These are phyloP conservation scores for Zoysia pacifica DNA, from an alignment of 176 grass and related monocot species.

Conservation along the genomic window DNA sequence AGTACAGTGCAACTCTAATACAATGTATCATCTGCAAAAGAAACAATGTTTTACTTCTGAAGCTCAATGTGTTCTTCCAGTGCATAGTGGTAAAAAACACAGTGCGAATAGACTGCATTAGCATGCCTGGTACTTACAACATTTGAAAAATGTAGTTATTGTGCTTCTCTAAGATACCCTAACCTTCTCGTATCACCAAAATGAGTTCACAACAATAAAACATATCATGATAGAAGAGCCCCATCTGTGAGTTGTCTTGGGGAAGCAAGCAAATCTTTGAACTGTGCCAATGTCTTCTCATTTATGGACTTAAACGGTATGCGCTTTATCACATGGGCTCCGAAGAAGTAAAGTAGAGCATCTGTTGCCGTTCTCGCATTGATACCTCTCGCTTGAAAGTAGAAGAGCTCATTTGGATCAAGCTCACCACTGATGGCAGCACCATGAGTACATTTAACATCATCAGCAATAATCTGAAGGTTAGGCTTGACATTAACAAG, in stretches of 20 bases:
- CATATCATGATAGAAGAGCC: not conserved
- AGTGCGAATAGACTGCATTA: conserved; percentile 24
- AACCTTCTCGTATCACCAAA: conserved; percentile 26
- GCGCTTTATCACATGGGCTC: conserved; percentile 72
- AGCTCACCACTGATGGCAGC: conserved; percentile 93
- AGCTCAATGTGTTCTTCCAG: not conserved
- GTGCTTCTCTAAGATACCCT: not conserved
- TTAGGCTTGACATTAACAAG: conserved; percentile 91
- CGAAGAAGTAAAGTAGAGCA: conserved; percentile 82
- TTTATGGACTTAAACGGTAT: conserved; percentile 72
- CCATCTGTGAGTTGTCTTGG: conserved; percentile 26
- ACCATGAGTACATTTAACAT: conserved; percentile 96
- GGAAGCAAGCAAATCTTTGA: conserved; percentile 59
- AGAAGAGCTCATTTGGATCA: conserved; percentile 78
- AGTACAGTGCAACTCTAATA: not conserved
- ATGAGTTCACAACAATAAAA: not conserved
- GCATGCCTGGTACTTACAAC: not conserved
- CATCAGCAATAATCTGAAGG: conserved; percentile 95
- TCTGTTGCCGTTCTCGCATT: conserved; percentile 63
- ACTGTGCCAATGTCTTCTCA: conserved; percentile 44
- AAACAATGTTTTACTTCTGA: not conserved
- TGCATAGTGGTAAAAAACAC: not conserved
- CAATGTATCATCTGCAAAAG: not conserved
- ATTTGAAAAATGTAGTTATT: not conserved
- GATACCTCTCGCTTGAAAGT: conserved; percentile 79